Evolutionary conservation across 495 filamentous ascomycete genomes (phyloP).

Genomic region (Penicillium malachiteum): DNA sequence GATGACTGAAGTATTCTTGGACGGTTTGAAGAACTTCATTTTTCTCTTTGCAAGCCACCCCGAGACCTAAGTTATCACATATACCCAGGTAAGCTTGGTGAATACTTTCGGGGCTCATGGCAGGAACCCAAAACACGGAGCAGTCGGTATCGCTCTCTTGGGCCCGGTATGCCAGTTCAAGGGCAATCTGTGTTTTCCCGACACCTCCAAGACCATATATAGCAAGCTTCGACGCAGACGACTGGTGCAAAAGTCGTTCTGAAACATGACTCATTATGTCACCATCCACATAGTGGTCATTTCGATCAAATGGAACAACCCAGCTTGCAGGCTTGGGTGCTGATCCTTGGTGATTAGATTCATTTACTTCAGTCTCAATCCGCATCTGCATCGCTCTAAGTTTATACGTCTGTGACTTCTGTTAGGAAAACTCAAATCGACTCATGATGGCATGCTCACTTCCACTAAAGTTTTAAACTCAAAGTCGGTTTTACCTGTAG

Average conservation of each 20-base stretch:
- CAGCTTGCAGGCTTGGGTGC: constrained; percentile 1
- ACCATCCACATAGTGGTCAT: constrained; percentile 28
- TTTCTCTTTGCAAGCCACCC: neutral
- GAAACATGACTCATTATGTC: constrained; percentile 11
- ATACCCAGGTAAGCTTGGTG: constrained; percentile 48
- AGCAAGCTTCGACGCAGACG: constrained; percentile 11
- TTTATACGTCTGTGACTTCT: neutral
- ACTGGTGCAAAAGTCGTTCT: constrained; percentile 6
- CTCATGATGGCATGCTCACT: constrained; percentile 2
- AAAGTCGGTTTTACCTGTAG: constrained; percentile 9
- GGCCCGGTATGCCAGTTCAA: constrained; percentile 45
- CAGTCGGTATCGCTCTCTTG: constrained; percentile 35
- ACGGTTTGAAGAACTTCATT: constrained; percentile 23
- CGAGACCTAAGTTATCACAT: constrained; percentile 23
- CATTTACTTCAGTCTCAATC: neutral
- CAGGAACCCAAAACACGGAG: constrained; percentile 52
- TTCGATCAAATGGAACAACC: constrained; percentile 30
- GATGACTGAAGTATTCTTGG: constrained; percentile 26
- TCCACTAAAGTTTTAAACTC: constrained; percentile 12
- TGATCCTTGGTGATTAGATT: neutral
- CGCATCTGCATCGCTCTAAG: neutral
- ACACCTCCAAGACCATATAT: constrained; percentile 48
- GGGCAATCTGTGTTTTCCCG: constrained; percentile 53
- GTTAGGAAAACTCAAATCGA: neutral
- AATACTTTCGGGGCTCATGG: constrained; percentile 36